Base-by-base conservation (phyloP, 176 grass and related monocot species). In the Triticum timopheevii region DNA sequence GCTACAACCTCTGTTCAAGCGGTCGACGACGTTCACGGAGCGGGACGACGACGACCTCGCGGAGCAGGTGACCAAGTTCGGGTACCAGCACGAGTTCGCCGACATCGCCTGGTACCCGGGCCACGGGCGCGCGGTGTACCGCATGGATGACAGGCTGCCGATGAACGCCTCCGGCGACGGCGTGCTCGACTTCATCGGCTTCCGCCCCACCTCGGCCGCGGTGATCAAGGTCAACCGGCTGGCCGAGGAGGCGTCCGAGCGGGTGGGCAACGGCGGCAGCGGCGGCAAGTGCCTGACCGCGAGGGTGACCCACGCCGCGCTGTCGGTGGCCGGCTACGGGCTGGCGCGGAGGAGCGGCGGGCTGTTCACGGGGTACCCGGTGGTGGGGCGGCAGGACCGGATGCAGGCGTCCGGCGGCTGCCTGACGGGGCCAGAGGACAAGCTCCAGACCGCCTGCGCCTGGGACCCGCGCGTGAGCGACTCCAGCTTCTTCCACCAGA, bases 61-160 rank as follows among this genome's bases (percentile, higher is more conserved):
- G 1, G 92, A 93, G 0, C 69, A 76, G 10, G 82, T 61, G 34
- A 77, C 59, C 65, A 71, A 62, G 12, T 93, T 93, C 52, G 82
- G 69, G 3, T 0, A 8, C 2, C 69, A 93, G 69, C 56, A 93
- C 38, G 91, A 93, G 81, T 93, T 90, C 63, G 88, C 61, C 30
- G 91, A 93, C 72, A 50, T 93, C 5, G 47, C 56, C 10, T 93
- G 91, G 91, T 93, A 86, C 64, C 91, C 91, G 1, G 91, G 82
- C 69, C 88, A 90, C 1, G 15, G 62, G 33, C 85, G 69, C 65
- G 88, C 87, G 27, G 25, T 88, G 4, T 93, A 90, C 72, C 85
- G 91, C 10, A 31, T 82, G 19, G 91, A 93, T 31, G 77, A 83
- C 42, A 88, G 91, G 8, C 82, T 93, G 2, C 76, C 88, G 25